Percentiles rank a stretch among this genome's conserved stretches.
These are phyloP conservation scores for Pleurotus tuber-regium DNA, from an alignment of 768 basidiomycete genomes.

Conservation along the genomic window DNA sequence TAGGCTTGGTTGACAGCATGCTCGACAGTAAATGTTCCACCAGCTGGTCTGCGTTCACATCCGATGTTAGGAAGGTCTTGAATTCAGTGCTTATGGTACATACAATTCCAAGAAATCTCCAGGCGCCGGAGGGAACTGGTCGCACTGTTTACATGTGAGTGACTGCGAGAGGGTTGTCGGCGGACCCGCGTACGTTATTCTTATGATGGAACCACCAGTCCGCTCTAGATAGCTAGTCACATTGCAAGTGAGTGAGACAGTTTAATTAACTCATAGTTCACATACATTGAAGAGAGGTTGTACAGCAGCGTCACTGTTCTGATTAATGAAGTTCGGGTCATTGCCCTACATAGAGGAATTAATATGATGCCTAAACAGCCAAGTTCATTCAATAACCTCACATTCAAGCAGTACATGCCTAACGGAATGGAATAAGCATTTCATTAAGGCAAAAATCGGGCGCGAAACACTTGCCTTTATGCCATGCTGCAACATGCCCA, in stretches of 20 bases:
- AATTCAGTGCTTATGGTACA: conserved; percentile 10
- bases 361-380: neutral
- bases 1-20: conserved; percentile 39
- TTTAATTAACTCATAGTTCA: neutral
- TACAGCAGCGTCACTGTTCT: conserved; percentile 27
- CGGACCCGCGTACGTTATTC: conserved; percentile 27
- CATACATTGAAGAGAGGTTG: conserved; percentile 33
- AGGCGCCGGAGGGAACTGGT: conserved; percentile 40
- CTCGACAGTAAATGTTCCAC: conserved; percentile 41
- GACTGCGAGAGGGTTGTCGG: neutral
- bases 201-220: conserved; percentile 45
- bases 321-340: conserved; percentile 25
- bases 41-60: conserved; percentile 30
- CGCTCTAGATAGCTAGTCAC: conserved; percentile 27
- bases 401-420: conserved; percentile 38
- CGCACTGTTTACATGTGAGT: conserved; percentile 31
- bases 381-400: conserved; percentile 15
- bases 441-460: neutral
- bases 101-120: conserved; percentile 44
- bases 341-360: conserved; percentile 1
- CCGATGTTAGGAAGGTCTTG: neutral
- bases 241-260: too few species aligned
- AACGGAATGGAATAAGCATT: neutral
- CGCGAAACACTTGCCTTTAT: conserved; percentile 20
- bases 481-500: conserved; percentile 30